Base-by-base conservation (phyloP, 2,329 filamentous ascomycete species). In the Aspergillus sp. region DNA sequence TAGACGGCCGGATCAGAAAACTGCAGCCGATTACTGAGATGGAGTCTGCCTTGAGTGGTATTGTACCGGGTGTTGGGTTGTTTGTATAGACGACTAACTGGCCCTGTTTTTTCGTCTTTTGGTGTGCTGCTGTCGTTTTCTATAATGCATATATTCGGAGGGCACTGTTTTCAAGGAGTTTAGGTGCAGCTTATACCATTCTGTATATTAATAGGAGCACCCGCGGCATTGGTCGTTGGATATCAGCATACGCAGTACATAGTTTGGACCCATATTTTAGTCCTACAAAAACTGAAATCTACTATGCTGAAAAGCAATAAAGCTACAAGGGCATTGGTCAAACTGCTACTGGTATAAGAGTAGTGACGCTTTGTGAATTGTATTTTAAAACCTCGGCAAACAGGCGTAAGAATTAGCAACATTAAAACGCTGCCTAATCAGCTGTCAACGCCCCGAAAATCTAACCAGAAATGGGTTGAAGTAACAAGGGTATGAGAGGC, bases 1-100 rank as follows among this genome's bases (percentile, higher is more conserved):
- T 77, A 12, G 66, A 75, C 46, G 74, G 75, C 56, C 67, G 75
- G 3, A 67, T 68, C 15, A 68, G 64, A 15, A 58, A 60, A 41
- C 61, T 76, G 43, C 63, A 65, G 55, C 67, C 71, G 19, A 50
- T 71, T 15, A 65, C 73, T 21, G 72, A 72, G 46, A 70, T 65
- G 2, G 70, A 73, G 49, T 65, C 66, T 9, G 62, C 64, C 1
- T 52, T 73, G 27, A 67, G 66, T 50, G 65, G 61, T 0, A 60
- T 73, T 23, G 65, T 69, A 25, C 68, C 70, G 7, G 67, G 67
- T 48, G 67, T 64, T 48, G 71, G 70, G 31, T 58, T 73, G 54
- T 72, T 71, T 59, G 21, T 48, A 11, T 55, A 46, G 35, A 33
- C 31, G 11, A 14, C 17, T 35, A 15, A 25, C 6, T 11, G 27